A percentile compares a stretch with the other conserved stretches of the same genome.
Evolutionary conservation across 2,329 filamentous ascomycete genomes (phyloP).

Genomic region (Trichoderma atroviride): DNA sequence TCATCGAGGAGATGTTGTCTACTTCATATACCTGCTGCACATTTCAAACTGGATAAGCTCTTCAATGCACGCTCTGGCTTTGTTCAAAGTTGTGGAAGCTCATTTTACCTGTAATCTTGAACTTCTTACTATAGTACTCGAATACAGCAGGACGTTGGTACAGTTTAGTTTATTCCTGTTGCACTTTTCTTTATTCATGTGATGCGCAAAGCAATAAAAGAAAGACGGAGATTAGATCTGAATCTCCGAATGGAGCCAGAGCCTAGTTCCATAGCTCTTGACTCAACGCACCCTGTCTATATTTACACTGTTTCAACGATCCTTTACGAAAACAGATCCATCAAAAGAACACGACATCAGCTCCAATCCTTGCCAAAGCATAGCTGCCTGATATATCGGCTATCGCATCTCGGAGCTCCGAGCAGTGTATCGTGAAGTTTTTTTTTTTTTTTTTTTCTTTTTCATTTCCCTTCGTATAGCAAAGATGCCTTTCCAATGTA

Average conservation of each 20-base stretch:
- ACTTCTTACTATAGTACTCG: no score
- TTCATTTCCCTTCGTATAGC: neutral
- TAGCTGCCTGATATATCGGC: neutral
- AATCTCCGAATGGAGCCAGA: neutral
- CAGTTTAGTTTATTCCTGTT: neutral
- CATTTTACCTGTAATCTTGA: no score
- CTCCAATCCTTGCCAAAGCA: neutral
- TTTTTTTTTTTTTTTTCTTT: no score
- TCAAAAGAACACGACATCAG: neutral
- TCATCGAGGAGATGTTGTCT: no score
- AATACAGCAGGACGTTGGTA: no score
- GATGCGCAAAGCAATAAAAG: neutral
- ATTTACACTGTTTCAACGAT: neutral
- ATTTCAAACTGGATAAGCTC: no score
- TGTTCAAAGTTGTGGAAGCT: no score
- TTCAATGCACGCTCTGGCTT: no score
- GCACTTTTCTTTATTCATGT: neutral
- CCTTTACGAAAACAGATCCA: neutral
- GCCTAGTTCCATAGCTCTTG: neutral
- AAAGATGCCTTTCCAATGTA: neutral
- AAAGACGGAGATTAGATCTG: neutral
- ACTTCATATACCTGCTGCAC: no score
- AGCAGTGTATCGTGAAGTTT: neutral
- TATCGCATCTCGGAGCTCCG: neutral
- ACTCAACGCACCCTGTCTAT: neutral